Evolutionary conservation across 2,329 filamentous ascomycete genomes (phyloP).

Genomic region (Ophioceras dolichostomum): DNA sequence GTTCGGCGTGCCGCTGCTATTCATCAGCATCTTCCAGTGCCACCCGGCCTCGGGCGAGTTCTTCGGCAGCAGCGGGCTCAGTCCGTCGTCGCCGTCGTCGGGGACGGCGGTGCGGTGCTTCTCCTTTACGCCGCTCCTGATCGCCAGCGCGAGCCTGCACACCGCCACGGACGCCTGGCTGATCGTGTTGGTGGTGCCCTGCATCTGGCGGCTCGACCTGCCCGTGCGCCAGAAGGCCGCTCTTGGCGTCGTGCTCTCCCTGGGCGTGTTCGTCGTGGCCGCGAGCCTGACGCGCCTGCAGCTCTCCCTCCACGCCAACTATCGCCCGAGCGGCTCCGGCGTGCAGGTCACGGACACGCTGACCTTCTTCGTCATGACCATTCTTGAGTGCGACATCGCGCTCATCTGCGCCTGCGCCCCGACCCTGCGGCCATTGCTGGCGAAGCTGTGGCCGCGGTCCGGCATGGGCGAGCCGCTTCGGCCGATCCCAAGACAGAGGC

Average conservation of each 20-base stretch:
- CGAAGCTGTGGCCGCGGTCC: slow-evolving; percentile 13
- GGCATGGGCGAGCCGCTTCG: slow-evolving; percentile 9
- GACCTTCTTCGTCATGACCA: slow-evolving; percentile 22
- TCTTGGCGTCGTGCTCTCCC: slow-evolving; percentile 28
- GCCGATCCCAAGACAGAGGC: too few species aligned
- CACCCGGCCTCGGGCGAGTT: slow-evolving; percentile 23
- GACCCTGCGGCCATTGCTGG: slow-evolving; percentile 17
- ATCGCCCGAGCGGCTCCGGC: slow-evolving; percentile 8
- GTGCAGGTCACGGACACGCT: slow-evolving; percentile 11
- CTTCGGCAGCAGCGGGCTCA: slow-evolving; percentile 5
- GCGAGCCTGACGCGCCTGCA: slow-evolving; percentile 20
- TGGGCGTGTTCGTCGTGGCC: slow-evolving; percentile 27
- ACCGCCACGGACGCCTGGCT: slow-evolving; percentile 33
- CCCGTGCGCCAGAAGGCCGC: slow-evolving; percentile 28
- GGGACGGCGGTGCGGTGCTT: slow-evolving; percentile 16
- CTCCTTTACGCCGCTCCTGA: slow-evolving; percentile 26
- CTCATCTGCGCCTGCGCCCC: slow-evolving; percentile 21
- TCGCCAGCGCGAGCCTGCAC: slow-evolving; percentile 29
- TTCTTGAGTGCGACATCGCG: slow-evolving; percentile 21
- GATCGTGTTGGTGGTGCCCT: slow-evolving; percentile 28
- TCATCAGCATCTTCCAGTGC: slow-evolving; percentile 30
- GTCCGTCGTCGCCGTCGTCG: not conserved
- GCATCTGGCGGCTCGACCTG: slow-evolving; percentile 23
- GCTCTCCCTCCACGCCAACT: slow-evolving; percentile 15
- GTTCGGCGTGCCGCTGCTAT: slow-evolving; percentile 21